A percentile compares a stretch with the other conserved stretches of the same genome.
These are phyloP conservation scores for Claviceps paspali DNA, from an alignment of 2,329 filamentous ascomycete genomes.

Conservation along the genomic window DNA sequence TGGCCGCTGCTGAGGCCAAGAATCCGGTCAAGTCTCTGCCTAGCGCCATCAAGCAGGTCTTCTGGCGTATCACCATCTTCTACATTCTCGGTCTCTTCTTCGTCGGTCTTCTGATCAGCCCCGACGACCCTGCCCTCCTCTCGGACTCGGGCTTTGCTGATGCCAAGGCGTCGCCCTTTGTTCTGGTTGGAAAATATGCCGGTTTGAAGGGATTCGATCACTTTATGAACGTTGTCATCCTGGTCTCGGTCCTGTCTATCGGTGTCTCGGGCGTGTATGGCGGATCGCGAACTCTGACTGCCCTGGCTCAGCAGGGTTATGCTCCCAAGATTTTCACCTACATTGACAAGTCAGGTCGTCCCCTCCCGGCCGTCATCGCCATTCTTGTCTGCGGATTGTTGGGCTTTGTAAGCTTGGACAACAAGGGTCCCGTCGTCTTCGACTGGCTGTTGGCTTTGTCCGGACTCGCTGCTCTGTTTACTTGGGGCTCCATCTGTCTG, in stretches of 20 bases:
- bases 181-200: slow-evolving; percentile 40
- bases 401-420: slow-evolving; percentile 27
- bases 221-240: slow-evolving; percentile 44
- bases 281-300: slow-evolving; percentile 42
- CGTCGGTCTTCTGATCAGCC: slow-evolving; percentile 33
- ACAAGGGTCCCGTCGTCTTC: slow-evolving; percentile 35
- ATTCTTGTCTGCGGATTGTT: slow-evolving; percentile 36
- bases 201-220: slow-evolving; percentile 35
- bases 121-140: slow-evolving; percentile 32
- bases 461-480: slow-evolving; percentile 45
- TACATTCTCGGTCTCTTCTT: slow-evolving; percentile 38
- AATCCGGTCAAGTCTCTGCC: slow-evolving; percentile 62
- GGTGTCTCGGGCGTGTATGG: slow-evolving; percentile 45
- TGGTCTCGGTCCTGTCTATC: slow-evolving; percentile 43
- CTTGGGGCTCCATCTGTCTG: slow-evolving; percentile 48
- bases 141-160: slow-evolving; percentile 25
- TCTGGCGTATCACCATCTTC: slow-evolving; percentile 42
- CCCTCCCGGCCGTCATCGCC: slow-evolving; percentile 31
- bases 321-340: slow-evolving; percentile 41
- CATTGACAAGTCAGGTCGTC: slow-evolving; percentile 41
- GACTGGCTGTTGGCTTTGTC: slow-evolving; percentile 48
- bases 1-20: slow-evolving; percentile 33
- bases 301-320: slow-evolving; percentile 42
- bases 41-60: slow-evolving; percentile 67
- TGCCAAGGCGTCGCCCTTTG: slow-evolving; percentile 34